Conservation (phyloP, 805 yeast genomes). For the Lipomyces kockii region DNA sequence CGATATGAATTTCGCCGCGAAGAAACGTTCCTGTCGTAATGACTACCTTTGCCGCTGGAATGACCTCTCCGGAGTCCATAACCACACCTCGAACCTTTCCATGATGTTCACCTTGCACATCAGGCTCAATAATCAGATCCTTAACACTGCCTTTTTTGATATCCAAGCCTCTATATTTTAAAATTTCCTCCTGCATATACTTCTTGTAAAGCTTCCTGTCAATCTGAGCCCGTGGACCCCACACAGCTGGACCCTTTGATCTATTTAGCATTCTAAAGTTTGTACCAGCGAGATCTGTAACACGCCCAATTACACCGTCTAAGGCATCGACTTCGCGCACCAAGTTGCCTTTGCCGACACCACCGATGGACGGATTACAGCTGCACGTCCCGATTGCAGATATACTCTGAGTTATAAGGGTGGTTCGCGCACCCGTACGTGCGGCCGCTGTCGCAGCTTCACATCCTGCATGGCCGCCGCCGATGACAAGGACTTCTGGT, state of each 20-base stretch:
- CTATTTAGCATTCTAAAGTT: slow-evolving; percentile 85
- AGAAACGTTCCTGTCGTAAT: slow-evolving; percentile 95
- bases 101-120: slow-evolving; percentile 22
- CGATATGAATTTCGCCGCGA: slow-evolving; percentile 93
- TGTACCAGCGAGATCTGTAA: slow-evolving; percentile 92
- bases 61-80: slow-evolving; percentile 64
- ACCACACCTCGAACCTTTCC: slow-evolving; percentile 63
- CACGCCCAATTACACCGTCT: slow-evolving; percentile 85
- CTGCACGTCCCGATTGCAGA: slow-evolving; percentile 89
- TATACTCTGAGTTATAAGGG: slow-evolving; percentile 75
- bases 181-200: slow-evolving; percentile 76
- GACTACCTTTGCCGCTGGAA: slow-evolving; percentile 70
- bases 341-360: slow-evolving; percentile 95
- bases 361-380: slow-evolving; percentile 98
- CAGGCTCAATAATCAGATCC: slow-evolving; percentile 69
- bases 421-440: slow-evolving; percentile 71
- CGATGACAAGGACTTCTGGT: slow-evolving; percentile 83
- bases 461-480: slow-evolving; percentile 99
- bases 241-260: slow-evolving; percentile 93
- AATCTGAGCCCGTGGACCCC: slow-evolving; percentile 98
- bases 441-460: slow-evolving; percentile 97
- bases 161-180: slow-evolving; percentile 55
- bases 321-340: slow-evolving; percentile 93
- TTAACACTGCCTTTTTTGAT: slow-evolving; percentile 78
- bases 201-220: slow-evolving; percentile 77